Percentiles rank a stretch among this genome's conserved stretches.
phyloP scores from a whole-genome alignment of 2,329 filamentous ascomycete genomes.

The Colletotrichum endophyticum region DNA sequence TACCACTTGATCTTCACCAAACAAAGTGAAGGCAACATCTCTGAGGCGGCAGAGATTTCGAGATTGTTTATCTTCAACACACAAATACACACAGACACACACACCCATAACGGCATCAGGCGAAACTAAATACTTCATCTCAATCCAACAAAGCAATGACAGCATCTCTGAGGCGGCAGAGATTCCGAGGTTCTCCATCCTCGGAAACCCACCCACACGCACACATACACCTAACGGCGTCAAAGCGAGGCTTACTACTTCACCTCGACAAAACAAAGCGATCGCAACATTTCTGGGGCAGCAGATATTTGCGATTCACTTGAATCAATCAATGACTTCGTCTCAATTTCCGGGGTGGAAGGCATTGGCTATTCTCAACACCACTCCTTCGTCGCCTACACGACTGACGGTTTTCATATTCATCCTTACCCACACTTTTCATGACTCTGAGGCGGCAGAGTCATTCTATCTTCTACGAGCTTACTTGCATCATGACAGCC shows the following conservation, averaged over 20 bases:
- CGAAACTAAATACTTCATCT: too few relatives aligned
- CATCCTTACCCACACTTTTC: not conserved
- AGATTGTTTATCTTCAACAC: too few relatives aligned
- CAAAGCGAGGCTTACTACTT: not conserved
- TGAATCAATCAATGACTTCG: not conserved
- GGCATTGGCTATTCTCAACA: not conserved
- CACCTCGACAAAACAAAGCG: not conserved
- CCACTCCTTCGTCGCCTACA: not conserved
- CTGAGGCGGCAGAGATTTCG: not conserved
- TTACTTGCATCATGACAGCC: not conserved
- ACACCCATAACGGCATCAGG: too few relatives aligned
- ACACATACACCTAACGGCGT: fast-evolving
- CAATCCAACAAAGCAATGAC: too few relatives aligned
- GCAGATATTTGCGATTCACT: not conserved
- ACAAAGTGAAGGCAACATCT: too few relatives aligned
- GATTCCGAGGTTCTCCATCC: too few relatives aligned
- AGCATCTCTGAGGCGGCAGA: too few relatives aligned
- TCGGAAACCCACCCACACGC: not conserved
- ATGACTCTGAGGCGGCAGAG: not conserved
- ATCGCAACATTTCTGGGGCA: not conserved
- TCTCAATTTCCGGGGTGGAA: not conserved
- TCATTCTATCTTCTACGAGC: not conserved
- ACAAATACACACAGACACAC: too few relatives aligned
- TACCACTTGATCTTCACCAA: too few relatives aligned
- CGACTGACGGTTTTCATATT: not conserved